Conservation (phyloP, 2,329 filamentous ascomycete species). For the Hypoxylon sp. region DNA sequence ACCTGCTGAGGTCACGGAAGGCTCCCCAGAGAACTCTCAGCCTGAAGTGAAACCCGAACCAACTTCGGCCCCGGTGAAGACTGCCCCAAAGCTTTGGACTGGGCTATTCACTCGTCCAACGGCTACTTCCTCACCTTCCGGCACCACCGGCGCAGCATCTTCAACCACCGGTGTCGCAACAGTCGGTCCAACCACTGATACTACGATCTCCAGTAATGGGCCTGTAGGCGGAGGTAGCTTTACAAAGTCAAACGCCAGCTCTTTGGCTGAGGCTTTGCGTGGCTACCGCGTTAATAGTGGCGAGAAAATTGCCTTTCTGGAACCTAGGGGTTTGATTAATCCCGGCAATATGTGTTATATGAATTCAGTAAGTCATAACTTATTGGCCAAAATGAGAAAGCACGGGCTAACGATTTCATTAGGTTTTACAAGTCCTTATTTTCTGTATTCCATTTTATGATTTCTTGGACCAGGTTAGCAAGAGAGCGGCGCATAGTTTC, state of each 20-base stretch:
- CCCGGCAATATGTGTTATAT: slow-evolving; percentile 99
- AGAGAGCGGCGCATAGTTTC: slow-evolving; percentile 88
- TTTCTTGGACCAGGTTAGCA: slow-evolving; percentile 89
- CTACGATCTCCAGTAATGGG: slow-evolving; percentile 47
- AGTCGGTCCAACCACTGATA: slow-evolving; percentile 47
- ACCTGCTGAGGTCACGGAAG: slow-evolving; percentile 33
- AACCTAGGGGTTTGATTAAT: slow-evolving; percentile 94
- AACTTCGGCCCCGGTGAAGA: slow-evolving; percentile 53
- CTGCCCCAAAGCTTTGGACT: slow-evolving; percentile 59
- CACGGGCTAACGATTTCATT: slow-evolving; percentile 54
- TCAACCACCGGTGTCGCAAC: slow-evolving; percentile 44
- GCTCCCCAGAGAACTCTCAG: slow-evolving; percentile 32
- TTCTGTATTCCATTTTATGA: slow-evolving; percentile 96
- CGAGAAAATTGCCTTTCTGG: slow-evolving; percentile 83
- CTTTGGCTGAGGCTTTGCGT: slow-evolving; percentile 75
- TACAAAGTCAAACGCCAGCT: slow-evolving; percentile 59
- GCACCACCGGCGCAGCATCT: slow-evolving; percentile 48
- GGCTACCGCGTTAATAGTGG: slow-evolving; percentile 77
- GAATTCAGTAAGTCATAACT: slow-evolving; percentile 87
- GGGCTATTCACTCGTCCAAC: slow-evolving; percentile 55
- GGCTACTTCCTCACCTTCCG: slow-evolving; percentile 44
- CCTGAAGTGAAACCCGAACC: slow-evolving; percentile 50
- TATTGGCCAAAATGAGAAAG: not conserved
- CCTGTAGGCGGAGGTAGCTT: slow-evolving; percentile 55
- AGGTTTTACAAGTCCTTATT: slow-evolving; percentile 95